A percentile compares a stretch with the other conserved stretches of the same genome.
phyloP scores from a whole-genome alignment of 2,329 filamentous ascomycete genomes.

The Coccinonectria pachysandricola region DNA sequence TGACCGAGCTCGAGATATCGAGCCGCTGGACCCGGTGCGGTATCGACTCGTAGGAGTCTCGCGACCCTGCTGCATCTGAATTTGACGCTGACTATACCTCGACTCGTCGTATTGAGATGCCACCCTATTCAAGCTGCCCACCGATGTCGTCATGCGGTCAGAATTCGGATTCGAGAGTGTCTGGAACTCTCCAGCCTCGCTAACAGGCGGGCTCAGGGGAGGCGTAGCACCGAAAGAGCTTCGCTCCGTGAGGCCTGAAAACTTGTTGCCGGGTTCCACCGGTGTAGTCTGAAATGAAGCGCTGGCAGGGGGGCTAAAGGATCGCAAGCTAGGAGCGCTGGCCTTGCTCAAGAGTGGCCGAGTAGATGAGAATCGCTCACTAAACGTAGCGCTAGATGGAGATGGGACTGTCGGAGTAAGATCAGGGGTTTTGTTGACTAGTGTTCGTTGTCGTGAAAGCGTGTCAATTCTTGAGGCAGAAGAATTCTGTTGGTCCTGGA shows the following conservation, averaged over 20 bases:
- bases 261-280: constrained; percentile 27
- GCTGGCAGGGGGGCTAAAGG: constrained; percentile 38
- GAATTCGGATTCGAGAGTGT: constrained; percentile 59
- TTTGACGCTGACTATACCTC: constrained; percentile 71
- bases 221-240: constrained; percentile 24
- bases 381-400: constrained; percentile 31
- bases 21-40: constrained; percentile 36
- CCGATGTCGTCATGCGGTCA: constrained; percentile 71
- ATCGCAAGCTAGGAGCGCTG: constrained; percentile 61
- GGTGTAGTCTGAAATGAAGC: constrained; percentile 29
- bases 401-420: constrained; percentile 34
- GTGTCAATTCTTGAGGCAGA: constrained; percentile 72
- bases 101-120: constrained; percentile 70
- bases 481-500: constrained; percentile 70
- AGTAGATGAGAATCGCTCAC: constrained; percentile 36
- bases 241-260: constrained; percentile 25
- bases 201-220: constrained; percentile 47
- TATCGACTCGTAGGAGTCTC: constrained; percentile 45
- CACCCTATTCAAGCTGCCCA: constrained; percentile 57
- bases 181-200: constrained; percentile 59
- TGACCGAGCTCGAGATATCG: constrained; percentile 31
- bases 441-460: constrained; percentile 52
- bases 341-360: constrained; percentile 39
- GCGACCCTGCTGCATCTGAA: constrained; percentile 68
- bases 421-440: constrained; percentile 41